Evolutionary conservation across 768 basidiomycete genomes (phyloP).

Genomic region (Suillus hirtellus): DNA sequence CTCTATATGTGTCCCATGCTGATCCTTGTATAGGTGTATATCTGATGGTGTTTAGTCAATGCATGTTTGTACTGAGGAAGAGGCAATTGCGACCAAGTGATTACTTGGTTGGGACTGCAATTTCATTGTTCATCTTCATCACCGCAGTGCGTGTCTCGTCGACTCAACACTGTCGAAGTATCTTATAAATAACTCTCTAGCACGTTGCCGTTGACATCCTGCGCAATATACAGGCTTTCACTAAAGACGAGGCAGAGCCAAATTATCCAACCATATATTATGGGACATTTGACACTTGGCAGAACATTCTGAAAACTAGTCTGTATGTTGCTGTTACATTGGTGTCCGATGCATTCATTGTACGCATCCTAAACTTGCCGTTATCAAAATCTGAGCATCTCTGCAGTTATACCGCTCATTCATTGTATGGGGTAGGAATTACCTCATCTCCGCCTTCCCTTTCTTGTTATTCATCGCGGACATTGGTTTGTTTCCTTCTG

Average conservation of each 20-base stretch:
- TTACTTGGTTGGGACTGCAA: conserved; percentile 16
- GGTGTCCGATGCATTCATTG: conserved; percentile 30
- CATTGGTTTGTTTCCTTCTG: conserved; percentile 20
- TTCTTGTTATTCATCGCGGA: conserved; percentile 29
- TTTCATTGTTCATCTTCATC: conserved; percentile 16
- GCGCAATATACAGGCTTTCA: conserved; percentile 28
- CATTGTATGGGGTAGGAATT: conserved; percentile 27
- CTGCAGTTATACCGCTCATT: conserved; percentile 27
- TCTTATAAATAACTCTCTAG: conserved; percentile 15
- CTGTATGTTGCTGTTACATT: conserved; percentile 26
- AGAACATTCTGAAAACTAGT: conserved; percentile 26
- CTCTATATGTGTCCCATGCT: neutral
- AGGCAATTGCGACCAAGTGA: conserved; percentile 15
- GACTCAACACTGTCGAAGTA: neutral
- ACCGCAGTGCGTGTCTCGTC: conserved; percentile 12
- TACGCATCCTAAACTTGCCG: conserved; percentile 9
- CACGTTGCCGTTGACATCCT: conserved; percentile 27
- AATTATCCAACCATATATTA: conserved; percentile 24
- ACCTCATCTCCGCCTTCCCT: conserved; percentile 19
- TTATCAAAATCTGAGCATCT: neutral
- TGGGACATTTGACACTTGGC: conserved; percentile 18
- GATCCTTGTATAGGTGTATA: conserved; percentile 9
- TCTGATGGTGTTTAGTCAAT: conserved; percentile 15
- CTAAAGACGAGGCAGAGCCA: conserved; percentile 10
- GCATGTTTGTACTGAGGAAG: conserved; percentile 13